Base-by-base conservation (phyloP, 2,329 filamentous ascomycete genomes). In the Fusarium haematococcum region DNA sequence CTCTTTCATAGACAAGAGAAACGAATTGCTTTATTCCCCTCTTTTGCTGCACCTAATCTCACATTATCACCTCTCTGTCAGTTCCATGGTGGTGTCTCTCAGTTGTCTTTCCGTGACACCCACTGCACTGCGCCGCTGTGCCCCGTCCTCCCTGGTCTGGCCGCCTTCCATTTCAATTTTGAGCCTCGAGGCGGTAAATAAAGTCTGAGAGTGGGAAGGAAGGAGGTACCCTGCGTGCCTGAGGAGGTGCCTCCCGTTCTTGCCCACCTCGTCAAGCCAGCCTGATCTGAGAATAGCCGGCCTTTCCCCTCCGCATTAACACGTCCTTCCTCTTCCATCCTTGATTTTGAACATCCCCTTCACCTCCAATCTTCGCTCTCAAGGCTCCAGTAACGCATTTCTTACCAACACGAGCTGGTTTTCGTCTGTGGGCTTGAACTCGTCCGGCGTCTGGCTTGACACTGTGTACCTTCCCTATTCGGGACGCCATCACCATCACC, bases 401-500 rank as follows among this genome's bases (percentile, higher is more conserved):
- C 63, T 63, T 57, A 67, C 57, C 25, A 60, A 48, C 20, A 45
- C 35, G 41, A 69, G 68, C 68, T 37, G 62, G 30, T 58, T 57
- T 64, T 52, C 20, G 43, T 25, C 39, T 27, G 18, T 30, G 48
- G 27, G 37, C 45, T 50, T 52, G 27, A 57, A 43, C 54, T 60
- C 52, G 33, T 58, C 52, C 63, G 62, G 57, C 52, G 65, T 45
- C 56, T 54, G 62, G 54, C 67, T 65, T 54, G 57, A 52, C 71
- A 74, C 68, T 74, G 71, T 74, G 64, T 58, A 69, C 63, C 59
- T 54, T 57, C 25, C 57, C 62, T 37, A 39, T 59, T 64, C 27
- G 50, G 63, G 69, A 52, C 73, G 58, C 67, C 63, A 67, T 75
- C 66, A 57, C 54, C 64, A 65, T 65, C 60, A 67, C 68, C 43